A percentile compares a stretch with the other conserved stretches of the same genome.
phyloP scores from a whole-genome alignment of 768 basidiomycete genomes.

The Pleurotus eryngii region DNA sequence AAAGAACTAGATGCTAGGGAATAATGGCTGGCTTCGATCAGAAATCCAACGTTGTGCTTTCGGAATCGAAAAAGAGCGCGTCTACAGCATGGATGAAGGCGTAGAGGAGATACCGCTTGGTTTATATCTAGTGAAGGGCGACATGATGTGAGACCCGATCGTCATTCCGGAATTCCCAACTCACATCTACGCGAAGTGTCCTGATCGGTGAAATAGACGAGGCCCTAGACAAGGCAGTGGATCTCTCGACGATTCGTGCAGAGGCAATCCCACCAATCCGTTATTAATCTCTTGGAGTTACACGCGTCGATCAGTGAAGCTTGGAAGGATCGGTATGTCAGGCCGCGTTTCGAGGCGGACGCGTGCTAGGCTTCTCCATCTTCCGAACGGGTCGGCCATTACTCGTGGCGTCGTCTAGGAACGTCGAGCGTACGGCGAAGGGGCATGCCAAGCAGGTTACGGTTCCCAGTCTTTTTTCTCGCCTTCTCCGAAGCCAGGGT shows the following conservation, averaged over 20 bases:
- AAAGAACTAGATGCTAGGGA: slow-evolving; percentile 48
- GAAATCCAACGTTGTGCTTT: slow-evolving; percentile 93
- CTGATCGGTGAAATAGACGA: slow-evolving; percentile 88
- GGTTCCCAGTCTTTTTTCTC: too few species aligned
- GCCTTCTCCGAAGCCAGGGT: too few species aligned
- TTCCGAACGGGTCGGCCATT: too few species aligned
- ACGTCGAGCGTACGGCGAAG: too few species aligned
- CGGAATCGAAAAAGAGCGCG: slow-evolving; percentile 90
- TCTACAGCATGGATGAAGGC: slow-evolving; percentile 86
- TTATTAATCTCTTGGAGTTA: slow-evolving; percentile 41
- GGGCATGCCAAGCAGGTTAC: too few species aligned
- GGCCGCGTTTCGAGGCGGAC: too few species aligned
- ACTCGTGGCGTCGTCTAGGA: too few species aligned
- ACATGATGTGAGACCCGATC: slow-evolving; percentile 72
- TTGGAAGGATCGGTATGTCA: too few species aligned
- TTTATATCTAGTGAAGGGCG: slow-evolving; percentile 95
- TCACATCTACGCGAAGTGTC: slow-evolving; percentile 36
- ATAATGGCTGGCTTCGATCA: slow-evolving; percentile 90
- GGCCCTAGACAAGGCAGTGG: slow-evolving; percentile 69
- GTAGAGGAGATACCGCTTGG: slow-evolving; percentile 95
- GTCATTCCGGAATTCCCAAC: too few species aligned
- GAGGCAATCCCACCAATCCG: slow-evolving; percentile 84
- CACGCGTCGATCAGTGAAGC: slow-evolving; percentile 1
- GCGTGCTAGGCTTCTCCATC: too few species aligned
- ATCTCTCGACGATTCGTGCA: slow-evolving; percentile 76